phyloP scores from a whole-genome alignment of 768 basidiomycete species.

The Pleurotus eryngii region DNA sequence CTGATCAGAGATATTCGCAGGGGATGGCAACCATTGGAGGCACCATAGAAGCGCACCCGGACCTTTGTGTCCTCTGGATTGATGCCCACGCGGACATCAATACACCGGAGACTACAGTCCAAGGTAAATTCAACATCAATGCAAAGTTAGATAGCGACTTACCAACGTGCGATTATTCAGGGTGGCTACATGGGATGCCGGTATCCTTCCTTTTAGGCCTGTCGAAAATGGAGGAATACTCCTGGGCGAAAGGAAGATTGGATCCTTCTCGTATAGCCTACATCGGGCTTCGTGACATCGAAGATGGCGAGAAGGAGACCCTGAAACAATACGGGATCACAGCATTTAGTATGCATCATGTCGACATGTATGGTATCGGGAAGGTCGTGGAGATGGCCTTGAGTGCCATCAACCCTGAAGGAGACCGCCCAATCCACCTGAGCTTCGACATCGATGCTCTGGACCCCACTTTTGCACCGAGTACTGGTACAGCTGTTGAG shows the following conservation, averaged over 20 bases:
- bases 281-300: constrained; percentile 76
- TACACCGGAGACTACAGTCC: constrained; percentile 60
- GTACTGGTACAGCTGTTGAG: constrained; percentile 69
- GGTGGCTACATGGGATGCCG: constrained; percentile 82
- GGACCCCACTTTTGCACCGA: constrained; percentile 73
- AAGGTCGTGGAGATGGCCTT: constrained; percentile 77
- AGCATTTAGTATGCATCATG: constrained; percentile 66
- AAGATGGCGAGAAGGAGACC: constrained; percentile 65
- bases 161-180: constrained; percentile 22
- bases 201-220: constrained; percentile 66
- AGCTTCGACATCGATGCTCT: constrained; percentile 77
- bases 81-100: constrained; percentile 85
- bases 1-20: neutral
- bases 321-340: constrained; percentile 55
- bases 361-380: constrained; percentile 69
- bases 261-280: constrained; percentile 62
- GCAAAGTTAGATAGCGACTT: constrained; percentile 6
- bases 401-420: constrained; percentile 65
- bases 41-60: constrained; percentile 53
- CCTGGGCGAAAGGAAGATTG: constrained; percentile 41
- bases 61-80: constrained; percentile 71
- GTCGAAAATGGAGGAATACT: constrained; percentile 17
- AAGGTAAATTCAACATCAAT: constrained; percentile 27
- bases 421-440: constrained; percentile 67
- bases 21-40: constrained; percentile 76